These are phyloP conservation scores for Camellia japonica DNA, from an alignment of 148 eudicot genomes.

Conservation along the genomic window DNA sequence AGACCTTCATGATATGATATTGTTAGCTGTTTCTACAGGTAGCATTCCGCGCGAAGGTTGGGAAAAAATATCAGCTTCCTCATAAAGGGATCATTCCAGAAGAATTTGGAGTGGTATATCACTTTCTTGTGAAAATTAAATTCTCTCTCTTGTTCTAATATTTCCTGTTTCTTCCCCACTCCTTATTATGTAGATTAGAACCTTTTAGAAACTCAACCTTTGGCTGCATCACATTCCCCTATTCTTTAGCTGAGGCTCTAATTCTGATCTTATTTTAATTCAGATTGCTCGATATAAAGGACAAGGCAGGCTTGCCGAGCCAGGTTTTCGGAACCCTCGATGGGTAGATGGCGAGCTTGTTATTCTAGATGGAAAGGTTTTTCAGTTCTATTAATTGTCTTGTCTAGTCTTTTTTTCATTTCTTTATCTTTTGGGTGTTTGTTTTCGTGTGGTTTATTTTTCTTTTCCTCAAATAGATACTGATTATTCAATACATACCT, in stretches of 20 bases:
- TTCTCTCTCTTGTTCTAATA: neutral
- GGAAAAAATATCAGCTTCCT: conserved; percentile 87
- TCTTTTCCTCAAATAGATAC: neutral
- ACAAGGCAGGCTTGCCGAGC: conserved; percentile 94
- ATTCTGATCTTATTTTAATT: conserved; percentile 12
- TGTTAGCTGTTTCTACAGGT: conserved; percentile 44
- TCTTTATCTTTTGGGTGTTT: neutral
- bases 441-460: neutral
- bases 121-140: neutral
- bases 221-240: neutral
- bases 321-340: conserved; percentile 76
- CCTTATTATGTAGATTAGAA: neutral
- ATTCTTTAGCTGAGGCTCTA: neutral
- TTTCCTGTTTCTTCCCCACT: neutral
- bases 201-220: neutral
- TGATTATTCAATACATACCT: conserved; percentile 12
- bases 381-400: neutral
- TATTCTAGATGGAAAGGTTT: conserved; percentile 95
- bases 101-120: conserved; percentile 93
- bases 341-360: conserved; percentile 99
- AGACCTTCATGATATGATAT: neutral
- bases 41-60: conserved; percentile 97
- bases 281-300: conserved; percentile 97
- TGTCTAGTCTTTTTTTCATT: neutral
- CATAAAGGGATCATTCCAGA: conserved; percentile 96